phyloP scores from a whole-genome alignment of 352 stramenopile species.

The Chrysophaeum taylorii region DNA sequence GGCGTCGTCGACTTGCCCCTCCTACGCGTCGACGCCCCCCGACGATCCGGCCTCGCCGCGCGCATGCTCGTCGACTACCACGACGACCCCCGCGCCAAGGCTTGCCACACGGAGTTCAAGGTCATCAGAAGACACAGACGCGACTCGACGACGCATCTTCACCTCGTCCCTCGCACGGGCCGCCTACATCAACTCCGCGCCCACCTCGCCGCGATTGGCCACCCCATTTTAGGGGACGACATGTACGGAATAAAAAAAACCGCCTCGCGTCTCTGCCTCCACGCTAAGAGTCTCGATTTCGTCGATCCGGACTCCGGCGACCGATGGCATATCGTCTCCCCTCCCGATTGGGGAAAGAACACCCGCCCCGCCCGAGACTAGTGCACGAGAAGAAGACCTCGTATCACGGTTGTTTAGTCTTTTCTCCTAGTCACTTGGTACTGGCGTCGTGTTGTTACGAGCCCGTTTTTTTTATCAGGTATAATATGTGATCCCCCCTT shows the following conservation, averaged over 20 bases:
- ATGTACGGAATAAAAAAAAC: constrained; percentile 51
- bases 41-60: not conserved
- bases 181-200: constrained; percentile 76
- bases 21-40: not conserved
- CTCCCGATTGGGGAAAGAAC: no score
- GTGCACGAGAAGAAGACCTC: no score
- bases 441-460: no score
- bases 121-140: no score
- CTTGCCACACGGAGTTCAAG: not conserved
- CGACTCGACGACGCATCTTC: not conserved
- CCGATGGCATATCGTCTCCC: no score
- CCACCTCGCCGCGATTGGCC: constrained; percentile 74
- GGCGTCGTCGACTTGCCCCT: not conserved
- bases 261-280: constrained; percentile 4
- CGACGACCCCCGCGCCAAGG: not conserved
- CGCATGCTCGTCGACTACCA: not conserved
- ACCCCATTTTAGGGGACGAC: constrained; percentile 80
- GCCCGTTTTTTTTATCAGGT: no score
- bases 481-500: no score
- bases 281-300: not conserved
- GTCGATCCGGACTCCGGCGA: constrained; percentile 1
- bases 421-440: no score
- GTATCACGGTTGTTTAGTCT: no score
- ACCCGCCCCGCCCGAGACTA: no score
- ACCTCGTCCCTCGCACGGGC: constrained; percentile 7